A percentile compares a stretch with the other conserved stretches of the same genome.
These are phyloP conservation scores for Apophysomyces variabilis DNA, from an alignment of 371 early-diverging fungal genomes.

Conservation along the genomic window DNA sequence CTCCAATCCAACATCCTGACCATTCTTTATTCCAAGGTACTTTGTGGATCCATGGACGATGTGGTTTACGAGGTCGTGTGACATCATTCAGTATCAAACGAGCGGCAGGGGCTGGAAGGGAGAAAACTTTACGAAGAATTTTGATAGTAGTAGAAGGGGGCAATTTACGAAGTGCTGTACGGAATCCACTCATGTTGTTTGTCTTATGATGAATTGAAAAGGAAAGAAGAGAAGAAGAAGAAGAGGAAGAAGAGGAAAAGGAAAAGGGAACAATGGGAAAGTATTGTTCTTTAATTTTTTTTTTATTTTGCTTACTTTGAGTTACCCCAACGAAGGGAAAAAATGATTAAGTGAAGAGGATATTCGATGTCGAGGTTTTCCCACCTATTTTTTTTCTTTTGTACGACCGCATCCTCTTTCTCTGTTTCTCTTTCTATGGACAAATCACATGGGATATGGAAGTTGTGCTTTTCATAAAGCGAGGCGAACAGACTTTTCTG, in stretches of 20 bases:
- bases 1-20: constrained; percentile 59
- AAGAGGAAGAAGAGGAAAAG: constrained; percentile 2
- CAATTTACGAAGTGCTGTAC: constrained; percentile 37
- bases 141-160: constrained; percentile 47
- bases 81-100: constrained; percentile 49
- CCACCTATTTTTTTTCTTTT: neutral
- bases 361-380: neutral
- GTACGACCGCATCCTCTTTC: too few relatives aligned
- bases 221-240: constrained; percentile 5
- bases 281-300: neutral
- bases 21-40: constrained; percentile 41
- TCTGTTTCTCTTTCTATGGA: neutral
- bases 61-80: constrained; percentile 42
- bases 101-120: constrained; percentile 52
- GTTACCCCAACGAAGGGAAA: constrained; percentile 9
- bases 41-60: constrained; percentile 44
- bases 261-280: neutral
- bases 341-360: neutral
- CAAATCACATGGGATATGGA: constrained; percentile 7
- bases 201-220: neutral
- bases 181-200: constrained; percentile 31
- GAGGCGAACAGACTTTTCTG: constrained; percentile 1
- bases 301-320: neutral
- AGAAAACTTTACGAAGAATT: constrained; percentile 43
- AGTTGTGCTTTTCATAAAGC: neutral